Conservation (phyloP, 805 yeast species). For the Grigorovia jiainica region DNA sequence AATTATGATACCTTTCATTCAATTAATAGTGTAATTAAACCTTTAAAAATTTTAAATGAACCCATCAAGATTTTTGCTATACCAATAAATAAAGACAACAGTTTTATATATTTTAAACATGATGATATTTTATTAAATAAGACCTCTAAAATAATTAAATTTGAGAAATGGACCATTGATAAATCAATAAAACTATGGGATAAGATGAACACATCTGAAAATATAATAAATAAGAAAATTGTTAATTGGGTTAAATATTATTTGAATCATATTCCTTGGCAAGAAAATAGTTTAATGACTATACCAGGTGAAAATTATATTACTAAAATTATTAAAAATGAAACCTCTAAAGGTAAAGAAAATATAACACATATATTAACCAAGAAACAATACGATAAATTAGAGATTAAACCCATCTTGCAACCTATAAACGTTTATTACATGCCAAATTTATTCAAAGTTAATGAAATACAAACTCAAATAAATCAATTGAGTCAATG, state of each 20-base stretch:
- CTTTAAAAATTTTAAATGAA: constrained; percentile 26
- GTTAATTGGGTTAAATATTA: constrained; percentile 44
- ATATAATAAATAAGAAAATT: constrained; percentile 47
- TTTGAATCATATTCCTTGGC: constrained; percentile 63
- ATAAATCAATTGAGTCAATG: constrained; percentile 34
- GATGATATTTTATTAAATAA: constrained; percentile 27
- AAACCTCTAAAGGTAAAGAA: constrained; percentile 4
- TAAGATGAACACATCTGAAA: constrained; percentile 46
- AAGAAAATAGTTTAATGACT: constrained; percentile 64
- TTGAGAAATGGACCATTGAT: constrained; percentile 37
- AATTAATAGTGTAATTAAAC: too few species aligned
- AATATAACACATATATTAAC: constrained; percentile 13
- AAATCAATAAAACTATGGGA: constrained; percentile 56
- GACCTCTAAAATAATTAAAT: constrained; percentile 29
- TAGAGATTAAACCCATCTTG: constrained; percentile 7
- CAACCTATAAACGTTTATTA: constrained; percentile 35
- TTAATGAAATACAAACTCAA: constrained; percentile 28
- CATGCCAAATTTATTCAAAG: background rate
- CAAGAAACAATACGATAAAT: constrained; percentile 10
- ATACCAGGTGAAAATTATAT: constrained; percentile 63
- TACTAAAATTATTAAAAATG: constrained; percentile 25
- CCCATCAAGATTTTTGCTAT: constrained; percentile 57
- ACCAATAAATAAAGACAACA: constrained; percentile 56
- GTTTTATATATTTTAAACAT: constrained; percentile 64
- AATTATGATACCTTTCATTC: too few species aligned